Evolutionary conservation across 1,284 basidiomycete species (phyloP).

Genomic region (Ceratobasidium sp.): DNA sequence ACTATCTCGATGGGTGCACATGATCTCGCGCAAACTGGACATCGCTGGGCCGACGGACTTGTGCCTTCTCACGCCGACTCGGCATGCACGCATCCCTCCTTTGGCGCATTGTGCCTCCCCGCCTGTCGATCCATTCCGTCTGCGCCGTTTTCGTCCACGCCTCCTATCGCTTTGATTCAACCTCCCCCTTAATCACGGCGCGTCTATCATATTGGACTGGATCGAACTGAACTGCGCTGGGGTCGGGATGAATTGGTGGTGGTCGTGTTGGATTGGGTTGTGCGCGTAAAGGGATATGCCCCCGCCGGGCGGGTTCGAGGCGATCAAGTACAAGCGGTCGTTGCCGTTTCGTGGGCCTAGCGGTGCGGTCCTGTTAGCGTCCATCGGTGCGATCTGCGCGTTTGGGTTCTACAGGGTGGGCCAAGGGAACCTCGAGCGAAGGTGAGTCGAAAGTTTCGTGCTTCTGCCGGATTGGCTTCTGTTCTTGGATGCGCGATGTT

Average conservation of each 20-base stretch:
- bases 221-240: constrained; percentile 10
- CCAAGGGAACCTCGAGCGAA: constrained; percentile 89
- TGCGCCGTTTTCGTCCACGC: constrained; percentile 1
- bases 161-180: constrained; percentile 14
- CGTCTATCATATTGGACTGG: constrained; percentile 3
- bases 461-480: constrained; percentile 45
- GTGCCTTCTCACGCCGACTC: constrained; percentile 20
- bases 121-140: neutral
- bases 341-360: constrained; percentile 93
- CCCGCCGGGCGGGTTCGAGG: constrained; percentile 91
- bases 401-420: constrained; percentile 95
- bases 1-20: neutral
- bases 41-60: constrained; percentile 22
- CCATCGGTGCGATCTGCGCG: constrained; percentile 84
- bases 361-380: constrained; percentile 86
- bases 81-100: constrained; percentile 29
- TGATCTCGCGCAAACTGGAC: constrained; percentile 4
- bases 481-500: constrained; percentile 16
- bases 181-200: constrained; percentile 5
- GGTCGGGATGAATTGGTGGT: neutral
- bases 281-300: constrained; percentile 85
- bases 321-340: constrained; percentile 96
- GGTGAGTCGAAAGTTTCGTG: constrained; percentile 65
- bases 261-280: neutral
- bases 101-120: constrained; percentile 25